A percentile compares a stretch with the other conserved stretches of the same genome.
phyloP scores from a whole-genome alignment of 768 basidiomycete species.

The Exidia glandulosa region DNA sequence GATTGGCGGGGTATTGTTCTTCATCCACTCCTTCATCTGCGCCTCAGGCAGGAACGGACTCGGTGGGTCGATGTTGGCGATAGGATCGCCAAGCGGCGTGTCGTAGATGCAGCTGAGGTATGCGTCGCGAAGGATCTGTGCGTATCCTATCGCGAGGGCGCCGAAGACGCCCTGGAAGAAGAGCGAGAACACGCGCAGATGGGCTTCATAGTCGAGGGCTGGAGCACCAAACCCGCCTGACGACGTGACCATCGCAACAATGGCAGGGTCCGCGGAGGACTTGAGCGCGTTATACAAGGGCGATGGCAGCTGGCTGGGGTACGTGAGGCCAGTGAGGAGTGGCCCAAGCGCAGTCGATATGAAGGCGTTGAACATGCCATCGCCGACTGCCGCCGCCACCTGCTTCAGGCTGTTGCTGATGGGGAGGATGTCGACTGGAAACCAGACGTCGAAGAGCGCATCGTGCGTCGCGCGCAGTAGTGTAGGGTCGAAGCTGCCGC shows the following conservation, averaged over 20 bases:
- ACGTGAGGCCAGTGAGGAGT: not conserved
- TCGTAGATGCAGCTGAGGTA: not conserved
- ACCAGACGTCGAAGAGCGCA: not conserved
- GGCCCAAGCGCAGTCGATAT: not conserved
- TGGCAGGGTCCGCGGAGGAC: not conserved
- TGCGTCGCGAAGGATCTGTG: not conserved
- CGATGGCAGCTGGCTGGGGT: not conserved
- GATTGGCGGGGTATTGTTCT: not conserved
- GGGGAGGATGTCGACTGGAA: not conserved
- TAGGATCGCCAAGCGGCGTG: not conserved
- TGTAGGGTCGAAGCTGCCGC: too few relatives aligned
- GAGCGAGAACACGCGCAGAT: not conserved
- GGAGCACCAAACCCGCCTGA: not conserved
- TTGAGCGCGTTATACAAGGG: not conserved
- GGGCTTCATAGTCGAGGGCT: not conserved
- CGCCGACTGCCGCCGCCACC: not conserved
- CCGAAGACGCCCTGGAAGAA: not conserved
- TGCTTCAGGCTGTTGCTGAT: not conserved
- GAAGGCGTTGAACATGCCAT: not conserved
- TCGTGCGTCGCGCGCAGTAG: not conserved
- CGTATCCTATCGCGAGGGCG: not conserved
- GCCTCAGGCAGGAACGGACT: not conserved
- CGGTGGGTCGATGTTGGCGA: not conserved
- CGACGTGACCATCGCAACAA: not conserved
- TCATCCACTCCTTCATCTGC: not conserved